A percentile compares a stretch with the other conserved stretches of the same genome.
phyloP scores from a whole-genome alignment of 2,329 filamentous ascomycete species.

The Fusarium nisikadoi region DNA sequence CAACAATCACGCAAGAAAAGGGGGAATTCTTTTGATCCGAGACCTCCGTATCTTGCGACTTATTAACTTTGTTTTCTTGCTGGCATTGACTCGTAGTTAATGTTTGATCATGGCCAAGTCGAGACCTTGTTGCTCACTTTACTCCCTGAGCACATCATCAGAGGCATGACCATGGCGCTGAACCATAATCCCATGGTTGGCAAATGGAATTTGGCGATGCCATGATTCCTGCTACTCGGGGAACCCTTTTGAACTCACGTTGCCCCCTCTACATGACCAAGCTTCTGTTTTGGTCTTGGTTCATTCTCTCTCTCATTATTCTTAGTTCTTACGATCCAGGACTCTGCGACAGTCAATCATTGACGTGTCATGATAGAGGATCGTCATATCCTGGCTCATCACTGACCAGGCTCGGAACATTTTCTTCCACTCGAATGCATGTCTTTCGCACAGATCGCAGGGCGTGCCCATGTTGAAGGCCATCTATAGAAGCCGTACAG shows the following conservation, averaged over 20 bases:
- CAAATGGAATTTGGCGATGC: conserved; percentile 17
- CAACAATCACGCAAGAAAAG: conserved; percentile 2
- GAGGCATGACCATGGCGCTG: conserved; percentile 19
- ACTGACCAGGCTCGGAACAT: neutral
- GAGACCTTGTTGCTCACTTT: conserved; percentile 32
- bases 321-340: neutral
- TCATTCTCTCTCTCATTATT: neutral
- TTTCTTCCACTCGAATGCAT: neutral
- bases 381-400: neutral
- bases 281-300: conserved; percentile 4
- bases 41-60: neutral
- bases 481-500: neutral
- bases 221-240: conserved; percentile 1
- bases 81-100: neutral
- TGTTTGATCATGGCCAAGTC: conserved; percentile 13
- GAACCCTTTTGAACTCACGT: conserved; percentile 1
- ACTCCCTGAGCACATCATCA: conserved; percentile 39
- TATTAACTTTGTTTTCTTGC: neutral
- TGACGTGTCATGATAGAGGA: neutral
- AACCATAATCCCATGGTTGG: conserved; percentile 22
- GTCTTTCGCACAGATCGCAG: conserved; percentile 4
- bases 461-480: neutral
- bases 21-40: neutral
- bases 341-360: neutral
- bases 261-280: neutral